These are phyloP conservation scores for Stellera chamaejasme DNA, from an alignment of 345 rosid genomes.

Conservation along the genomic window DNA sequence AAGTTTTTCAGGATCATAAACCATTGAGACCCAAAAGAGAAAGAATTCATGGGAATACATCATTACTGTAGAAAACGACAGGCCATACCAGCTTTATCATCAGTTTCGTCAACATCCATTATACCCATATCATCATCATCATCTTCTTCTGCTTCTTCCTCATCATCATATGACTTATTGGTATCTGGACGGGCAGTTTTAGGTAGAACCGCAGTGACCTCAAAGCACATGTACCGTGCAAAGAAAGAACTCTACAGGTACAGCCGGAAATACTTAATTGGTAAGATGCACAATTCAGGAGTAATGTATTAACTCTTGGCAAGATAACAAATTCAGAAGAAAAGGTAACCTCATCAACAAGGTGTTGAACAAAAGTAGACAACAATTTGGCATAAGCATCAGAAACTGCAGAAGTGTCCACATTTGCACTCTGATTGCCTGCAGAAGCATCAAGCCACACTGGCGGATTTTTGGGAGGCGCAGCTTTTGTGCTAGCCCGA, in stretches of 20 bases:
- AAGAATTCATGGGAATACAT: neutral
- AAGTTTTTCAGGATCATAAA: constrained; percentile 4
- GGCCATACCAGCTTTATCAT: constrained; percentile 49
- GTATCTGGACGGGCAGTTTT: constrained; percentile 59
- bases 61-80: constrained; percentile 4
- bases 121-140: constrained; percentile 93
- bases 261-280: constrained; percentile 16
- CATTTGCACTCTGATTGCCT: constrained; percentile 51
- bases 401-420: constrained; percentile 79
- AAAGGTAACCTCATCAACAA: constrained; percentile 78
- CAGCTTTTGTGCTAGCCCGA: constrained; percentile 93
- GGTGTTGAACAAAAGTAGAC: constrained; percentile 86
- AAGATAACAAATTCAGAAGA: constrained; percentile 1
- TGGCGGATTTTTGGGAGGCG: constrained; percentile 54
- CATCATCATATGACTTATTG: constrained; percentile 41
- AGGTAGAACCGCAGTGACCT: constrained; percentile 88
- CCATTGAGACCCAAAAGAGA: constrained; percentile 4
- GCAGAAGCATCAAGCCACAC: constrained; percentile 90
- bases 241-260: constrained; percentile 81
- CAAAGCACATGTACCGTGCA: constrained; percentile 97
- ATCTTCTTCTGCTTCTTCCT: constrained; percentile 23
- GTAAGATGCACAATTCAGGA: constrained; percentile 6
- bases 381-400: constrained; percentile 93
- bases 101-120: constrained; percentile 80
- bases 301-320: neutral